These are phyloP conservation scores for Tuber umbilicatum DNA, from an alignment of 495 filamentous ascomycete species.

Conservation along the genomic window DNA sequence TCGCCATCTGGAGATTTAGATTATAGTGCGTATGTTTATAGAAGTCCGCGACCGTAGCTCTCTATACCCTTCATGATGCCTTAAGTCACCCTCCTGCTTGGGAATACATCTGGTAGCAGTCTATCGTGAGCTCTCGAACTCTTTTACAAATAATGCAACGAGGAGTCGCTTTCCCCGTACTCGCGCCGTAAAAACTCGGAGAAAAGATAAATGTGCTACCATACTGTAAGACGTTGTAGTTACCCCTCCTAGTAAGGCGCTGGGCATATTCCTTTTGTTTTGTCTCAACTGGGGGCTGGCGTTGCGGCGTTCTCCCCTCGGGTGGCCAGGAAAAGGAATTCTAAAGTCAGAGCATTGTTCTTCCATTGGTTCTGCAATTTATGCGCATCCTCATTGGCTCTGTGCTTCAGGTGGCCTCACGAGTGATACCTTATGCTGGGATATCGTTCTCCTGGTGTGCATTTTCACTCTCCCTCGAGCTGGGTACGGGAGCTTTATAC, in stretches of 20 bases:
- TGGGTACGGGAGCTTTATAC: background rate
- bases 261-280: background rate
- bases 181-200: background rate
- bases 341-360: background rate
- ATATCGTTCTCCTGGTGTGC: background rate
- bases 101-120: background rate
- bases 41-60: background rate
- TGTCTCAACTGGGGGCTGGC: background rate
- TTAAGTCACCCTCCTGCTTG: background rate
- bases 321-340: background rate
- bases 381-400: background rate
- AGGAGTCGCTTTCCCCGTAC: background rate
- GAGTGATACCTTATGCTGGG: background rate
- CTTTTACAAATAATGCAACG: background rate
- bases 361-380: background rate
- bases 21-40: background rate
- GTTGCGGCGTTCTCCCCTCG: background rate
- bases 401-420: background rate
- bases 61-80: background rate
- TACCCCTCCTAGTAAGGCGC: background rate
- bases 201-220: background rate
- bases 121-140: background rate
- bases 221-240: background rate
- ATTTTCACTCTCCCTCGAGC: background rate
- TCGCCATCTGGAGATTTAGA: background rate